Base-by-base conservation (phyloP, 192 early-diverging fungal genomes). In the Gonapodya sp. region DNA sequence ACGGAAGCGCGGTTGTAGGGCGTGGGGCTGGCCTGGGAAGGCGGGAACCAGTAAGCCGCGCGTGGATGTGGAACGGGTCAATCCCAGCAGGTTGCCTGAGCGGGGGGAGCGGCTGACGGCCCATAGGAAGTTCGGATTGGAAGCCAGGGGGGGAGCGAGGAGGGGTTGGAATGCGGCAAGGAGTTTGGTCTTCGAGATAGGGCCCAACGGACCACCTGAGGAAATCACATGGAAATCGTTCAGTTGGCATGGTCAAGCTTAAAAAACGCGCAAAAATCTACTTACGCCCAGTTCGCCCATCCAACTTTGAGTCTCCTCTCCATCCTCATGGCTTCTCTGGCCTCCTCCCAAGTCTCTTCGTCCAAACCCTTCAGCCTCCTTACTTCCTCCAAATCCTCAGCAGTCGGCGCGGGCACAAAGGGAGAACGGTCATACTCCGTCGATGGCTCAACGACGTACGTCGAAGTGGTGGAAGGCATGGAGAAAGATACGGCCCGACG, bases 271-370 rank as follows among this genome's bases (percentile, higher is more conserved):
- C 46, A 16, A 24, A 8, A 24, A 64, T 16, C 24, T 24, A 64
- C 46, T 64, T 24, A 64, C 46, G 46, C 46, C 46, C 46, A 64
- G 46, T 64, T 64, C 46, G 46, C 46, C 46, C 46, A 64, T 64
- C 46, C 46, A 24, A 64, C 46, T 64, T 64, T 64, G 8, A 64
- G 46, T 24, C 46, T 64, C 24, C 46, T 64, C 46, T 64, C 46
- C 8, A 64, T 64, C 24, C 46, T 64, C 46, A 64, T 64, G 8
- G 46, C 46, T 24, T 64, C 46, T 64, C 46, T 64, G 8, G 46
- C 24, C 46, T 64, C 46, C 46, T 64, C 46, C 46, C 46, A 64
- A 64, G 8, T 64, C 8, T 64, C 46, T 24, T 64, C 46, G 46
- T 64, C 46, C 24, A 64, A 64, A 64, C 46, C 46, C 46, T 64